phyloP scores from a whole-genome alignment of 495 filamentous ascomycete genomes.

The Penicillium bialowiezense region DNA sequence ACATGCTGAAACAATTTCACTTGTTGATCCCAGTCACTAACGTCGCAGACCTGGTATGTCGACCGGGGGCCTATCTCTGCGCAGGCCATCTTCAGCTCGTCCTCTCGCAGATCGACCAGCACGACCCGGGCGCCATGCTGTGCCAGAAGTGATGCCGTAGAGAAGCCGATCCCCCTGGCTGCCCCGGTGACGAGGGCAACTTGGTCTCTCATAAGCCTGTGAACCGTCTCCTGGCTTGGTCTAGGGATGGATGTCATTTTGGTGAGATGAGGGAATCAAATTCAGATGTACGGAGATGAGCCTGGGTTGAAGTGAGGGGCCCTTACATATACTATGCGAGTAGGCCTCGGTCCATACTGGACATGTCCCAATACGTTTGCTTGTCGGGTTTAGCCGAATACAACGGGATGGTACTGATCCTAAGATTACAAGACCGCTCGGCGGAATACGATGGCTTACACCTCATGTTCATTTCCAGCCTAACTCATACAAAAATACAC shows the following conservation, averaged over 20 bases:
- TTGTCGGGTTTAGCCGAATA: background rate
- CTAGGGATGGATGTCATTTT: slow-evolving; percentile 15
- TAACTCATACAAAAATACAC: no score
- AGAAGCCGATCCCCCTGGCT: slow-evolving; percentile 34
- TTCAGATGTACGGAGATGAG: background rate
- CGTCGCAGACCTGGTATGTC: slow-evolving; percentile 18
- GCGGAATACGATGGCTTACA: no score
- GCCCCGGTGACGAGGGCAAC: slow-evolving; percentile 35
- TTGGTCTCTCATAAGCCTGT: background rate
- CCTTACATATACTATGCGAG: background rate
- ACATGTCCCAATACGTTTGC: no score
- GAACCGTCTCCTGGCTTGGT: slow-evolving; percentile 5
- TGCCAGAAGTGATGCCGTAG: slow-evolving; percentile 24
- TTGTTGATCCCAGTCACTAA: slow-evolving; percentile 21
- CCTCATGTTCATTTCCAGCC: no score
- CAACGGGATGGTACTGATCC: no score
- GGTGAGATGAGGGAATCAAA: background rate
- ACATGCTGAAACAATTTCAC: slow-evolving; percentile 14
- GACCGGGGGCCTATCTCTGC: slow-evolving; percentile 8
- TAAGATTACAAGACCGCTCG: no score
- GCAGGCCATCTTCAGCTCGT: slow-evolving; percentile 17
- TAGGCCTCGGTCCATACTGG: background rate
- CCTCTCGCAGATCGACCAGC: slow-evolving; percentile 34
- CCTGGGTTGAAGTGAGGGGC: background rate
- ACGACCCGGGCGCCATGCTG: slow-evolving; percentile 33